Conservation (phyloP, 1,139 yeast genomes). For the Blastobotrys petasosporus region DNA sequence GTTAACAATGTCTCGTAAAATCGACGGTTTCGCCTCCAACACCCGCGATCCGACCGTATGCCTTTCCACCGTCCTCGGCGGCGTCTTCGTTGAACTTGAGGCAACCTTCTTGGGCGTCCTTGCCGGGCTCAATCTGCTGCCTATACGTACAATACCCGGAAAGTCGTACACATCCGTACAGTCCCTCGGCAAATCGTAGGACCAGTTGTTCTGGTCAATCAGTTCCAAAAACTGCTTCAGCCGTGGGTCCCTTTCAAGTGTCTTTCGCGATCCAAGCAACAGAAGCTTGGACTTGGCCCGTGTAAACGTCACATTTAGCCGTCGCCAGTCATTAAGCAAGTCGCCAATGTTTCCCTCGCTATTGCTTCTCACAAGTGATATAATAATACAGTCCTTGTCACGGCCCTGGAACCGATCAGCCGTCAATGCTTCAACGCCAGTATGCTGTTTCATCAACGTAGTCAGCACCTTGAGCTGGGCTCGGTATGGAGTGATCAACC, state of each 20-base stretch:
- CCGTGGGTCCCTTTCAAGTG: conserved; percentile 52
- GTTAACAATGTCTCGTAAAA: conserved; percentile 9
- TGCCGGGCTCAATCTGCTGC: not conserved
- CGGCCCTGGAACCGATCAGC: conserved; percentile 97
- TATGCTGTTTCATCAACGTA: conserved; percentile 38
- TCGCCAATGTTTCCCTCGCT: conserved; percentile 65
- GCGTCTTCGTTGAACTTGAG: not conserved
- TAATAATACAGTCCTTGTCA: conserved; percentile 83
- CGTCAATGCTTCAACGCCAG: conserved; percentile 68
- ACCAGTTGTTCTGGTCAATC: conserved; percentile 59
- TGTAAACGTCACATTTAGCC: conserved; percentile 91
- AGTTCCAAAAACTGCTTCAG: conserved; percentile 59
- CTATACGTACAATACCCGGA: not conserved
- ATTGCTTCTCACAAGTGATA: conserved; percentile 83
- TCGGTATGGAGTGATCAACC: conserved; percentile 84
- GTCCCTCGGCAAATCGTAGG: conserved; percentile 45
- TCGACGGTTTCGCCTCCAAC: not conserved
- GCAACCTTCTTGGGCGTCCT: too few relatives aligned
- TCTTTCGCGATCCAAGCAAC: conserved; percentile 68
- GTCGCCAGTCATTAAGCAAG: conserved; percentile 77
- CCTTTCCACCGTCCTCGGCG: not conserved
- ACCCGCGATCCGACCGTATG: conserved; percentile 5
- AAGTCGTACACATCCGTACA: conserved; percentile 39
- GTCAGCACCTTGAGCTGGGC: conserved; percentile 64
- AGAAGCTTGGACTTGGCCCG: conserved; percentile 81